phyloP scores from a whole-genome alignment of 306 rosid species.

The Pueraria montana region DNA sequence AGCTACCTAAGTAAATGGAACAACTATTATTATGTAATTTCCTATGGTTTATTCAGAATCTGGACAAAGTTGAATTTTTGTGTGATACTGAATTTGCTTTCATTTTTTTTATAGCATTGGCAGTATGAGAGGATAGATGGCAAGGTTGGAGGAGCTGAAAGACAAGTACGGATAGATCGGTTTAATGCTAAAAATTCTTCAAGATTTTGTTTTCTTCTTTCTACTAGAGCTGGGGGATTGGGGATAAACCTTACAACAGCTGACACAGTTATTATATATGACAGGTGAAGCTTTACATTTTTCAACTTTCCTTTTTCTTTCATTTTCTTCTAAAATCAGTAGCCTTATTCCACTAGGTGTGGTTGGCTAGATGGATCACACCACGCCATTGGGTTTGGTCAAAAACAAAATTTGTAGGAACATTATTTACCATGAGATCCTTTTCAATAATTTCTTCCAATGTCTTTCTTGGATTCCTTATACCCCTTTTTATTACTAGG shows the following conservation, averaged over 20 bases:
- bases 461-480: neutral
- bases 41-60: constrained; percentile 5
- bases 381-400: too few species aligned
- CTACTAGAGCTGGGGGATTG: constrained; percentile 99
- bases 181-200: constrained; percentile 93
- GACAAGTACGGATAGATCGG: constrained; percentile 92
- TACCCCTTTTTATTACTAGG: neutral
- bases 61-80: constrained; percentile 16
- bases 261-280: constrained; percentile 96
- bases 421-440: neutral
- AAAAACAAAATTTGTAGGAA: too few species aligned
- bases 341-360: neutral
- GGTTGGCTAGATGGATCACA: neutral
- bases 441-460: neutral
- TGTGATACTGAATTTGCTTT: constrained; percentile 29
- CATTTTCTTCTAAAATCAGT: neutral
- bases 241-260: constrained; percentile 99
- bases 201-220: constrained; percentile 95
- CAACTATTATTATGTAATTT: neutral
- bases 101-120: constrained; percentile 72
- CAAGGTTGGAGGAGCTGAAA: constrained; percentile 95
- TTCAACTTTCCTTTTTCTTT: neutral
- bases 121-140: constrained; percentile 97
- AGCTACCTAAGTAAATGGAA: neutral
- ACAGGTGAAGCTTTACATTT: constrained; percentile 68